Evolutionary conservation across 2,329 filamentous ascomycete species (phyloP), one percentile per base, ranked within the genome.

Genomic region (Sporothrix brasiliensis): DNA sequence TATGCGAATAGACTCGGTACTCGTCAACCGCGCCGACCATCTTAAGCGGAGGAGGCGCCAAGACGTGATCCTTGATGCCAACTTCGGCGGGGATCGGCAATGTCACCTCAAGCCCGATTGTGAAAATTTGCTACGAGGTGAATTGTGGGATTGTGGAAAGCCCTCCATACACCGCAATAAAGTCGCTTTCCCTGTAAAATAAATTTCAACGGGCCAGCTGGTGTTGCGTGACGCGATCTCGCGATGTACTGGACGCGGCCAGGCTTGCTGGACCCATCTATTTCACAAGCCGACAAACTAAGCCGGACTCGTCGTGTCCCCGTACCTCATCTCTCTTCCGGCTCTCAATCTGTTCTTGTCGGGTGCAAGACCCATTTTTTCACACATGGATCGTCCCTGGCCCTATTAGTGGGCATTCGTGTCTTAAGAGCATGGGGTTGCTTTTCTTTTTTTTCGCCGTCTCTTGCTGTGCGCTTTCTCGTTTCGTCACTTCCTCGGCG

Each of bases 211-310:
- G 41, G 41, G 41, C 41, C 14, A 19, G 30, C 63, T 4, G 34
- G 13, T 9, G 49, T 68, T 21, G 66, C 66, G 67, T 69, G 67
- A 41, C 67, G 67, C 54, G 67, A 60, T 68, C 39, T 44, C 67
- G 67, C 54, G 67, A 60, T 68, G 39, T 44, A 16, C 24, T 14
- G 50, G 24, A 58, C 67, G 53, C 53, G 39, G 21, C 58, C 14
- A 21, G 19, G 14, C 14, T 16, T 50, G 49, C 49, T 50, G 11
- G 58, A 27, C 58, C 58, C 30, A 21, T 47, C 30, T 2, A 11
- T 54, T 54, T 54, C 56, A 61, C 56, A n/a, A 60, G 13, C 30
- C 16, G 30, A 41, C 39, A 9, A 63, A 63, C 58, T 63, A 63
- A n/a, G 27, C 63, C 63, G n/a, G 47, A 66, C 30, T 41, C 27